phyloP scores from a whole-genome alignment of 352 stramenopile species.

The Globisporangium solare region DNA sequence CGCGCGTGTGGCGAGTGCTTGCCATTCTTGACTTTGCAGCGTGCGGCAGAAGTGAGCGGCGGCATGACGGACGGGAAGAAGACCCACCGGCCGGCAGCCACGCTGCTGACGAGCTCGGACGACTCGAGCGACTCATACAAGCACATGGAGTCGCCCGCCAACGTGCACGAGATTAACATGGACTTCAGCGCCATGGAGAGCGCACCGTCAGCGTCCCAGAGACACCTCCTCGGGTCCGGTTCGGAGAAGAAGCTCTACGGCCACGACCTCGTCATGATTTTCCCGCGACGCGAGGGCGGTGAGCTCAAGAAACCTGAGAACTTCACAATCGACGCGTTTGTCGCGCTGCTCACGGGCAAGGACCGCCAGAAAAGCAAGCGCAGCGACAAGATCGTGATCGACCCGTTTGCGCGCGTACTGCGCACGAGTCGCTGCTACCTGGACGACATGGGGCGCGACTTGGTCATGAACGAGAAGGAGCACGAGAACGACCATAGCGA shows the following conservation, averaged over 20 bases:
- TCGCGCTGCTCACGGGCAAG: slow-evolving; percentile 65
- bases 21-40: not conserved
- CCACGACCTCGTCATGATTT: slow-evolving; percentile 81
- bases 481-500: slow-evolving; percentile 56
- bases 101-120: slow-evolving; percentile 2
- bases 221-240: slow-evolving; percentile 12
- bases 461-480: slow-evolving; percentile 26
- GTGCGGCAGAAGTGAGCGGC: not conserved
- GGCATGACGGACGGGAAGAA: no score
- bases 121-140: slow-evolving; percentile 26
- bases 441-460: slow-evolving; percentile 48
- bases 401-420: slow-evolving; percentile 68
- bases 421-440: slow-evolving; percentile 67
- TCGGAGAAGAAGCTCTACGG: slow-evolving; percentile 64
- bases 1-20: not conserved
- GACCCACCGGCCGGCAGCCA: no score
- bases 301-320: slow-evolving; percentile 61
- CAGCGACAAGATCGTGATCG: slow-evolving; percentile 45
- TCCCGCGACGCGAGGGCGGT: slow-evolving; percentile 53
- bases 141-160: slow-evolving; percentile 28
- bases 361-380: slow-evolving; percentile 35
- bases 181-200: slow-evolving; percentile 40
- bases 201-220: slow-evolving; percentile 21
- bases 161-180: slow-evolving; percentile 31
- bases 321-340: slow-evolving; percentile 60